These are phyloP conservation scores for Psophocarpus tetragonolobus DNA, from an alignment of 306 rosid genomes.

Conservation along the genomic window DNA sequence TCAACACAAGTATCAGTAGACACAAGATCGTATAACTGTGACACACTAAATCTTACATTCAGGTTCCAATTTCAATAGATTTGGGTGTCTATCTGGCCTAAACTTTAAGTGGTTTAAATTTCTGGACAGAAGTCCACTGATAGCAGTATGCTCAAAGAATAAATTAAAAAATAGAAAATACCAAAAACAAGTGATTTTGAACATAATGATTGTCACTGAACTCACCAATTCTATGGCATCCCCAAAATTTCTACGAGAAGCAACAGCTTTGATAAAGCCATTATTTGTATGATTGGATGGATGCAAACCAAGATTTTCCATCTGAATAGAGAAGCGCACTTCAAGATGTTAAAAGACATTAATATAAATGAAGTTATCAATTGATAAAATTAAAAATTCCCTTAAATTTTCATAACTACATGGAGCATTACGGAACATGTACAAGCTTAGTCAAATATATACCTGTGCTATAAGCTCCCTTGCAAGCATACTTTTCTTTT, in stretches of 20 bases:
- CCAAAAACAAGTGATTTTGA: conserved; percentile 14
- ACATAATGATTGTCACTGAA: conserved; percentile 25
- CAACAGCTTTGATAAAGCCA: conserved; percentile 65
- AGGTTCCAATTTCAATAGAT: conserved; percentile 28
- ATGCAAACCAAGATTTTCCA: conserved; percentile 74
- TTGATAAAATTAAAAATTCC: conserved; percentile 16
- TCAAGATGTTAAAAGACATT: conserved; percentile 40
- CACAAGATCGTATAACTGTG: conserved; percentile 3
- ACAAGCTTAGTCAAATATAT: conserved; percentile 25
- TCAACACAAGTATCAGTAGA: conserved; percentile 10
- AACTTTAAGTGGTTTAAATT: not conserved
- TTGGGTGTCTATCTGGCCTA: not conserved
- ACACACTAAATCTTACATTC: conserved; percentile 16
- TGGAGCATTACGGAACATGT: conserved; percentile 18
- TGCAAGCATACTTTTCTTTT: conserved; percentile 54
- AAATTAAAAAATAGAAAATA: not conserved
- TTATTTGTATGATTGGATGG: conserved; percentile 64
- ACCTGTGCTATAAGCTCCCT: conserved; percentile 70
- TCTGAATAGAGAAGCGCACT: conserved; percentile 54
- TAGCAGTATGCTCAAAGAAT: not conserved
- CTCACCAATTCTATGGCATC: conserved; percentile 67
- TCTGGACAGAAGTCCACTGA: conserved; percentile 18
- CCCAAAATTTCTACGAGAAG: conserved; percentile 49
- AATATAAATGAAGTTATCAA: conserved; percentile 31
- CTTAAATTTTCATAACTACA: not conserved